Base-by-base conservation (phyloP, 2,329 filamentous ascomycete species). In the Talaromyces sp. region DNA sequence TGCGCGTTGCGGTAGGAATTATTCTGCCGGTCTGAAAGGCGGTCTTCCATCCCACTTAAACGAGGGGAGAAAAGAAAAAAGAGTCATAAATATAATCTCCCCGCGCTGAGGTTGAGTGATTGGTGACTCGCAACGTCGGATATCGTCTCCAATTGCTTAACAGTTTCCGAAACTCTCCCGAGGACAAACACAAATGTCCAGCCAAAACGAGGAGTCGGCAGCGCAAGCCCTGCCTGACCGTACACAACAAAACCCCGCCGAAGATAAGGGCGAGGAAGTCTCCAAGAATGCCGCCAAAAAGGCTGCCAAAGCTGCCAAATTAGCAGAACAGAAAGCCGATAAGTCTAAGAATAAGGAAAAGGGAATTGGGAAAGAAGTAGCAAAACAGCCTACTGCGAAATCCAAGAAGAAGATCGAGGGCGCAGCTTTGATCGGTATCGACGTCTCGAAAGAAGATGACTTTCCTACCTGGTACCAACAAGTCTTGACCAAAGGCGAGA, bases 401-500 rank as follows among this genome's bases (percentile, higher is more conserved):
- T 64, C 73, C n/a, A 79, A 77, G 69, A 83, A 85, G 73, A 84
- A 84, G 77, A 82, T 81, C 54, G 84, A 86, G 48, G 85, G 84
- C 55, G 82, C 84, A 59, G 84, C 84, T 60, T 75, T 96, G 67
- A 96, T 95, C 70, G 93, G 93, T 67, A 96, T 97, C 72, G 95
- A 93, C 66, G 87, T 90, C 65, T 84, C 85, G 67, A 98, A 97
- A 79, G 82, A 88, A 56, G 88, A 90, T 55, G 92, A 98, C 79
- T 95, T 99, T 75, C 84, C 91, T 58, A 87, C 88, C 78, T 99
- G 95, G 95, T 99, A 99, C 79, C 92, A 96, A 80, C 93, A 99
- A 80, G 91, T 98, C 65, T 89, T 99, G 63, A 88, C 93, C 73
- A 99, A 99, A 85, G 91, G 92, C 70, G 92, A 97, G 76, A 91